phyloP scores from a whole-genome alignment of 2,329 filamentous ascomycete genomes.

The Neopestalotiopsis sp. region DNA sequence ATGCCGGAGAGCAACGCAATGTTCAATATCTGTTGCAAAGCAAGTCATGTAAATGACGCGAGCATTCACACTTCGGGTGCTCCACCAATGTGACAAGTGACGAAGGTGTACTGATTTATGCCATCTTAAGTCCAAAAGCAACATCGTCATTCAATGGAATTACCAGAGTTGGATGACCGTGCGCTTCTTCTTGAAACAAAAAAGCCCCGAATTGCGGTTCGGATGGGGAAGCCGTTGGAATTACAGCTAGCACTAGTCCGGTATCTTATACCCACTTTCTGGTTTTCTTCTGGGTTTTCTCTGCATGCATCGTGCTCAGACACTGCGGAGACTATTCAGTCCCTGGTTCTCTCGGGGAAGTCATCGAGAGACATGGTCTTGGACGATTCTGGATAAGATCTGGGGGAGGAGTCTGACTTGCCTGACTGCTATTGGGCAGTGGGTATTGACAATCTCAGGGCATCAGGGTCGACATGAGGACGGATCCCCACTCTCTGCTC shows the following conservation, averaged over 20 bases:
- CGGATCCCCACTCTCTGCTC: background rate
- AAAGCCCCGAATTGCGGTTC: background rate
- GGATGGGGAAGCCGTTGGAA: background rate
- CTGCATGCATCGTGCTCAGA: background rate
- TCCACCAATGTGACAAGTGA: background rate
- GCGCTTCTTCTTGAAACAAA: background rate
- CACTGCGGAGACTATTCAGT: background rate
- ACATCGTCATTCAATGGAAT: background rate
- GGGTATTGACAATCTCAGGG: background rate
- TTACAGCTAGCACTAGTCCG: background rate
- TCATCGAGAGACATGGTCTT: background rate
- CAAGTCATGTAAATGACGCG: background rate
- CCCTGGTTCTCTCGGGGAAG: background rate
- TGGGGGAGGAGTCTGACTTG: background rate
- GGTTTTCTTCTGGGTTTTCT: background rate
- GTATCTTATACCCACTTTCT: background rate
- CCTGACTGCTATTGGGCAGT: background rate
- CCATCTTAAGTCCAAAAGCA: background rate
- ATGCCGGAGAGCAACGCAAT: background rate
- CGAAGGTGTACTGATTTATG: background rate
- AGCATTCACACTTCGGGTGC: background rate
- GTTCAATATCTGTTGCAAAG: background rate
- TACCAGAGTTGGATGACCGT: background rate
- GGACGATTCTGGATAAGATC: background rate
- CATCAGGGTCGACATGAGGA: slow-evolving; percentile 1